Base-by-base conservation (phyloP, 169 alveolate genomes). In the Prorocentrum cordatum region DNA sequence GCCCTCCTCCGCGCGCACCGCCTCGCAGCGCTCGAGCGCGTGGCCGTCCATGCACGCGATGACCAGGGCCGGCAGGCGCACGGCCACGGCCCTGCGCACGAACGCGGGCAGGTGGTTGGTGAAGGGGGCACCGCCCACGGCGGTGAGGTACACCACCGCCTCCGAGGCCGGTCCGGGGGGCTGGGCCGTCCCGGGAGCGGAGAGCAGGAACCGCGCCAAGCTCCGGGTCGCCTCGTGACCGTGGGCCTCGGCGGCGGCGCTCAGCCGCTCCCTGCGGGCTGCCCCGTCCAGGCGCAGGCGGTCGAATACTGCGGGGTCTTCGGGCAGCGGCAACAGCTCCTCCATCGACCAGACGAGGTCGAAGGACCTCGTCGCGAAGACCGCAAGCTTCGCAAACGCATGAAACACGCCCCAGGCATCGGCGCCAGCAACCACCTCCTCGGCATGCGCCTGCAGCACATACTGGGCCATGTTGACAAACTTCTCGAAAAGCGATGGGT, bases 31-130 rank as follows among this genome's bases (percentile, higher is more conserved):
- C 39, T 39, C 70, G n/a, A 62, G 10, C 54, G 91, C 91, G n/a
- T 59, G 35, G 31, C 35, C 29, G 54, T 82, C 91, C 91, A 82
- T 82, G 58, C 91, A 82, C 0, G 91, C 91, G 39, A 82, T 27
- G 39, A 82, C 64, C 79, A 82, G 12, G 9, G 91, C 91, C 1
- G 79, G 61, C 9, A 82, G 50, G 50, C 91, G 80, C 12, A 77
- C 75, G 33, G 35, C 68, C 73, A 77, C 5, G 22, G 88, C 88
- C 0, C 88, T 20, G 12, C 38, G 5, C 39, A 27, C 72, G 27
- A 0, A 33, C 59, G 75, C 88, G 35, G n/a, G 54, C 22, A 77
- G 54, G 64, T 77, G 59, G 45, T 77, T 38, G 12, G 88, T 9
- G 20, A 77, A 77, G 4, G 88, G 88, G 64, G 36, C 36, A 16